Percentiles rank a stretch among this genome's conserved stretches.
Evolutionary conservation across 2,329 filamentous ascomycete species (phyloP).

Genomic region (Arachnomyces sp.): DNA sequence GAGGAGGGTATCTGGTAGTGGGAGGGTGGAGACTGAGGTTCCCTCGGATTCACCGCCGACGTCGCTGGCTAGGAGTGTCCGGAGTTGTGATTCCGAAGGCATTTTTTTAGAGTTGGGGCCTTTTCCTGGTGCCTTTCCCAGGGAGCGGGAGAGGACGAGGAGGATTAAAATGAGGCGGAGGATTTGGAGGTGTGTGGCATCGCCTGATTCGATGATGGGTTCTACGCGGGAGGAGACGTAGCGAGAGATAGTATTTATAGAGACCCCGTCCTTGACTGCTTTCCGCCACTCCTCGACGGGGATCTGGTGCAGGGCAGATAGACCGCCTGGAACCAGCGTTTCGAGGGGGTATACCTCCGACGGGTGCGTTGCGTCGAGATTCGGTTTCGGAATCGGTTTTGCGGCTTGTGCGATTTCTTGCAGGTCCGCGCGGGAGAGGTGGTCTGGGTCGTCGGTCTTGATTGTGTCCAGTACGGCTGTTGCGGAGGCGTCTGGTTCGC

Average conservation of each 20-base stretch:
- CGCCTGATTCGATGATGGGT: slow-evolving; percentile 29
- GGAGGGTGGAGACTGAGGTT: slow-evolving; percentile 12
- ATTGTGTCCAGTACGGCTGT: slow-evolving; percentile 37
- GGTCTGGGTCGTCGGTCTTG: slow-evolving; percentile 25
- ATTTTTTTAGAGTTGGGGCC: slow-evolving; percentile 32
- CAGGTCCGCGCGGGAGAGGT: slow-evolving; percentile 27
- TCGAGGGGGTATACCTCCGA: slow-evolving; percentile 39
- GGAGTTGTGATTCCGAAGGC: slow-evolving; percentile 32
- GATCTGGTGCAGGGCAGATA: slow-evolving; percentile 33
- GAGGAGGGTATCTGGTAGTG: slow-evolving; percentile 31
- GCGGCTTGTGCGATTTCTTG: slow-evolving; percentile 34
- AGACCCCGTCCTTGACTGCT: slow-evolving; percentile 25
- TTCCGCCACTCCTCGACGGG: slow-evolving; percentile 38
- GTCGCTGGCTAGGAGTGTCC: slow-evolving; percentile 26
- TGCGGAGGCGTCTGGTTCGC: slow-evolving; percentile 26
- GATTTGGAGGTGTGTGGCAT: slow-evolving; percentile 35
- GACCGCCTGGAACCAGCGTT: slow-evolving; percentile 33
- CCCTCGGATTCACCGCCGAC: slow-evolving; percentile 16
- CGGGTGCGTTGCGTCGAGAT: slow-evolving; percentile 36
- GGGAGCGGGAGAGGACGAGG: slow-evolving; percentile 32
- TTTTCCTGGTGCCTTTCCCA: slow-evolving; percentile 21
- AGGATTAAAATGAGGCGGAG: slow-evolving; percentile 39
- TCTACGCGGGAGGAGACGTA: slow-evolving; percentile 38
- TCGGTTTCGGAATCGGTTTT: slow-evolving; percentile 38
- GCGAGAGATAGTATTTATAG: slow-evolving; percentile 32